phyloP scores from a whole-genome alignment of 2,329 filamentous ascomycete species.

The Arthrinium puccinioides region DNA sequence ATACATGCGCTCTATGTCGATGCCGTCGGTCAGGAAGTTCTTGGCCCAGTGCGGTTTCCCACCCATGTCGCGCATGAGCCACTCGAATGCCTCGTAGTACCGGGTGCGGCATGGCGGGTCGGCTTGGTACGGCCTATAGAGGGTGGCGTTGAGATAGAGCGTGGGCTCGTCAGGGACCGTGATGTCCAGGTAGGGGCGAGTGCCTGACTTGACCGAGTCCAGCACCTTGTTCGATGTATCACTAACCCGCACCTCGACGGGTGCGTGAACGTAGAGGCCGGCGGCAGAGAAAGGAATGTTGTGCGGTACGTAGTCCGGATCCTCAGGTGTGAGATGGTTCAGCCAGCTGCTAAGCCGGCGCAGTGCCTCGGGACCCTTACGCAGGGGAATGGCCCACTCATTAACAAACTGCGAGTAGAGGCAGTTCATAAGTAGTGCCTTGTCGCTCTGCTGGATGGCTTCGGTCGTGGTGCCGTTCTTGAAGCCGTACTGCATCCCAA shows the following conservation, averaged over 20 bases:
- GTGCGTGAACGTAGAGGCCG: constrained; percentile 79
- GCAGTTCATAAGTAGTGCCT: constrained; percentile 90
- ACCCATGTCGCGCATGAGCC: constrained; percentile 78
- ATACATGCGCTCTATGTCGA: constrained; percentile 62
- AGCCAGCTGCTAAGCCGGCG: constrained; percentile 81
- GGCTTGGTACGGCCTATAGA: constrained; percentile 73
- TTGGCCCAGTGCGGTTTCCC: constrained; percentile 89
- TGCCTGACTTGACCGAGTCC: constrained; percentile 12
- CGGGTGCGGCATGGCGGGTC: constrained; percentile 70
- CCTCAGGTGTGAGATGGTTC: constrained; percentile 52
- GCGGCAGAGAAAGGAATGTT: constrained; percentile 75
- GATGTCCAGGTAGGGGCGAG: constrained; percentile 57
- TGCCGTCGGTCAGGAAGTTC: constrained; percentile 63
- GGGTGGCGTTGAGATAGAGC: constrained; percentile 81
- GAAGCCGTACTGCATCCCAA: constrained; percentile 97
- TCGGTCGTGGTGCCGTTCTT: constrained; percentile 56
- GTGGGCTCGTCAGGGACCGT: constrained; percentile 62
- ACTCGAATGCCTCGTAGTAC: constrained; percentile 88
- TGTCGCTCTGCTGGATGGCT: constrained; percentile 73
- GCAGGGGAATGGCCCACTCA: constrained; percentile 89
- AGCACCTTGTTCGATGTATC: constrained; percentile 49
- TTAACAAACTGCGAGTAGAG: constrained; percentile 98
- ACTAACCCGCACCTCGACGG: constrained; percentile 81
- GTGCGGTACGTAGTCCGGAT: constrained; percentile 56
- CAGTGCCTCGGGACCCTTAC: constrained; percentile 81